A percentile compares a stretch with the other conserved stretches of the same genome.
Evolutionary conservation across 139 green algal species (phyloP).

Genomic region (Chlamydomonas incerta): DNA sequence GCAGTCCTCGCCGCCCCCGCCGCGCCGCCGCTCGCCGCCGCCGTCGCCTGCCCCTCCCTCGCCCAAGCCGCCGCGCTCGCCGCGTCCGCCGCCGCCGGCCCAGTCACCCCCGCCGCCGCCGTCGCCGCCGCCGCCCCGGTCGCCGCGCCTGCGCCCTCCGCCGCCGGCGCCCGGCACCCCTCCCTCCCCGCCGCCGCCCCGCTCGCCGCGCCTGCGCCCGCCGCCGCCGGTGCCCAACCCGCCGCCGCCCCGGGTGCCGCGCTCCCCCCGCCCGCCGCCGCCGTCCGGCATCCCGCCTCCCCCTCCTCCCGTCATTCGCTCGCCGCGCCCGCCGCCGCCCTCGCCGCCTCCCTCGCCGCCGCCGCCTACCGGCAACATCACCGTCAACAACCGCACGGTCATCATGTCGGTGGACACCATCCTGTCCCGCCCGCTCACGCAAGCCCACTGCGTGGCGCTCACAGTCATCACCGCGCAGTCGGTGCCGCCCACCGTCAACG

Average conservation of each 20-base stretch:
- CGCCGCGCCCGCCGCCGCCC: not conserved
- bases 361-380: constrained; percentile 15
- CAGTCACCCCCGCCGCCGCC: not conserved
- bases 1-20: not conserved
- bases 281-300: not conserved
- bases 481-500: constrained; percentile 1
- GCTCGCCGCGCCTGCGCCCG: not conserved
- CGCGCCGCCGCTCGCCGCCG: too few species aligned
- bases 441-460: constrained; percentile 17
- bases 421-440: not conserved
- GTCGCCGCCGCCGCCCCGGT: not conserved
- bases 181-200: not conserved
- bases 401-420: constrained; percentile 34
- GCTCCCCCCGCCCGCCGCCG: not conserved
- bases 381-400: constrained; percentile 37
- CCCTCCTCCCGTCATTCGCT: not conserved
- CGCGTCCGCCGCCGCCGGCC: not conserved
- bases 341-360: not conserved
- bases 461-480: constrained; percentile 27
- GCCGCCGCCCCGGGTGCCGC: not conserved
- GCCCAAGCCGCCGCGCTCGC: not conserved
- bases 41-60: not conserved
- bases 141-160: not conserved
- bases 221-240: not conserved
- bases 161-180: not conserved